phyloP scores from a whole-genome alignment of 495 filamentous ascomycete genomes.

The Staphylotrichum tortipilum region DNA sequence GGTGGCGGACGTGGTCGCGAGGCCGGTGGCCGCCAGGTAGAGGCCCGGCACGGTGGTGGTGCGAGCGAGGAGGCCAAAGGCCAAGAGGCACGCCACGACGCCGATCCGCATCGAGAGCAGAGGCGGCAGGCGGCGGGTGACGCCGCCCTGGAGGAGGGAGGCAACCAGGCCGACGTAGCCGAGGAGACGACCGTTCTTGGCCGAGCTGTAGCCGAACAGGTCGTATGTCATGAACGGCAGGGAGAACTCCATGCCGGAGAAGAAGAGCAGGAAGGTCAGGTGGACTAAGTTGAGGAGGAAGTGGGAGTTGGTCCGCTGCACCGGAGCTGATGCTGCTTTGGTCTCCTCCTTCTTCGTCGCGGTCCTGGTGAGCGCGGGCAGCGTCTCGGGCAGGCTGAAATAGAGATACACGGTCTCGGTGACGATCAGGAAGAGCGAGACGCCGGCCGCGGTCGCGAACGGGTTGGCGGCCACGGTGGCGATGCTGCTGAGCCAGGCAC shows the following conservation, averaged over 20 bases:
- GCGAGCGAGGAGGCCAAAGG: conserved; percentile 72
- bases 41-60: conserved; percentile 56
- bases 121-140: conserved; percentile 74
- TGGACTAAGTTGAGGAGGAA: conserved; percentile 78
- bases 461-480: conserved; percentile 77
- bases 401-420: conserved; percentile 87
- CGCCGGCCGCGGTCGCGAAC: conserved; percentile 80
- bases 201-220: conserved; percentile 71
- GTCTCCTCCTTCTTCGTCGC: conserved; percentile 23
- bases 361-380: conserved; percentile 44
- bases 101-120: conserved; percentile 70
- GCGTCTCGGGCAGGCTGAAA: conserved; percentile 77
- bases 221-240: conserved; percentile 97
- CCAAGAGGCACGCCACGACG: conserved; percentile 62
- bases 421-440: conserved; percentile 73
- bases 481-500: conserved; percentile 70
- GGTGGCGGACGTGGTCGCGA: conserved; percentile 84
- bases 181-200: conserved; percentile 75
- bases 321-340: conserved; percentile 8
- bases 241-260: conserved; percentile 93
- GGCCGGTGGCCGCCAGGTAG: conserved; percentile 68
- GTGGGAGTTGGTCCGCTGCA: conserved; percentile 66
- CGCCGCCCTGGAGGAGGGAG: conserved; percentile 74
- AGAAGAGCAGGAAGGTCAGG: conserved; percentile 87
- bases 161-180: conserved; percentile 92